Conservation (phyloP, 805 yeast genomes). For the Danielia oregonensis region DNA sequence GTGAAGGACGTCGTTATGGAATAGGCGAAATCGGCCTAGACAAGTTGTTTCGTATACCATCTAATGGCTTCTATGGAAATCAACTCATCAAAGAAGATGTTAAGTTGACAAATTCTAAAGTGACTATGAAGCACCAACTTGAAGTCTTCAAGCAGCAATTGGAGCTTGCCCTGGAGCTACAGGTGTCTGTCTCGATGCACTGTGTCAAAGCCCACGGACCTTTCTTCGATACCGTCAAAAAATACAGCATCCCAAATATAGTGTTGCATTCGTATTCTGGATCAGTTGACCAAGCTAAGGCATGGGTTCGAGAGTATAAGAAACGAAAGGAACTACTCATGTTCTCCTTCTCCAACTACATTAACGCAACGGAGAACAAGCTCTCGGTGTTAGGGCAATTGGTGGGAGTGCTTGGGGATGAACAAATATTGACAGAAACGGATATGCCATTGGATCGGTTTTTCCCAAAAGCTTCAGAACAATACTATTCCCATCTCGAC, state of each 20-base stretch:
- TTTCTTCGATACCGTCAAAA: slow-evolving; percentile 42
- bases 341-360: slow-evolving; percentile 53
- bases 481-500: slow-evolving; percentile 5
- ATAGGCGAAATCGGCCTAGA: slow-evolving; percentile 95
- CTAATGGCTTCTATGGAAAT: slow-evolving; percentile 50
- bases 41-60: slow-evolving; percentile 66
- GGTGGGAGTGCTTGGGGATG: slow-evolving; percentile 12
- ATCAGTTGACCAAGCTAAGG: slow-evolving; percentile 60
- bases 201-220: slow-evolving; percentile 78
- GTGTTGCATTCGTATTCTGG: slow-evolving; percentile 88
- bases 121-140: slow-evolving; percentile 63
- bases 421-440: slow-evolving; percentile 33
- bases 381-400: slow-evolving; percentile 18
- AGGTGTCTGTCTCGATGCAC: slow-evolving; percentile 68
- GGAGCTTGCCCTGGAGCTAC: slow-evolving; percentile 46
- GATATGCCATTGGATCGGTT: slow-evolving; percentile 32
- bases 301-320: slow-evolving; percentile 40
- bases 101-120: slow-evolving; percentile 46
- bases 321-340: slow-evolving; percentile 26
- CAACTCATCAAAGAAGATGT: slow-evolving; percentile 9
- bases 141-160: slow-evolving; percentile 49
- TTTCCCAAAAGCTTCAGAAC: slow-evolving; percentile 4
- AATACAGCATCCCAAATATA: slow-evolving; percentile 24
- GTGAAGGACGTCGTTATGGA: slow-evolving; percentile 23
- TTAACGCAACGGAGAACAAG: slow-evolving; percentile 39